Evolutionary conservation across 2,329 filamentous ascomycete species (phyloP).

Genomic region (Verticillium dahliae): DNA sequence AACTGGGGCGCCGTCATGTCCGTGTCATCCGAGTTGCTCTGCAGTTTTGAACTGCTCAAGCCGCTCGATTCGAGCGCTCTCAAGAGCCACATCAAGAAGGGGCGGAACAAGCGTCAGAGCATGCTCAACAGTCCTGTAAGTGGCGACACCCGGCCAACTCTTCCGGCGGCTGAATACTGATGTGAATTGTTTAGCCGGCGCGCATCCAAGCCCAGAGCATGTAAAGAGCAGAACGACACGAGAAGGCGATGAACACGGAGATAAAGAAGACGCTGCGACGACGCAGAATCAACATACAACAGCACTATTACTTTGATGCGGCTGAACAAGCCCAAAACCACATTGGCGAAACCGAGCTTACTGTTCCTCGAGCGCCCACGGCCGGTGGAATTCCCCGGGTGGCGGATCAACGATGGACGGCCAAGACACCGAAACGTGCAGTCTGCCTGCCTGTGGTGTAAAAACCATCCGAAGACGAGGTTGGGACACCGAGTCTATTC

Average conservation of each 20-base stretch:
- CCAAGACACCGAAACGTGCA: not conserved
- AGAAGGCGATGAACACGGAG: not conserved
- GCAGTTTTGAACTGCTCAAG: constrained; percentile 95
- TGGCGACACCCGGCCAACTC: constrained; percentile 17
- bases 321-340: not conserved
- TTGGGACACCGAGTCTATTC: constrained; percentile 12
- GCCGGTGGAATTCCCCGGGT: constrained; percentile 15
- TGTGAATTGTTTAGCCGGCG: not conserved
- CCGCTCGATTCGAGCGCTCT: constrained; percentile 91
- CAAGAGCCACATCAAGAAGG: constrained; percentile 99
- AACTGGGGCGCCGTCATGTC: constrained; percentile 99
- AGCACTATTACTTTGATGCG: not conserved
- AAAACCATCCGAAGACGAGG: constrained; percentile 11
- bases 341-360: not conserved
- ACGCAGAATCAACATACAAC: not conserved
- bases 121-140: constrained; percentile 95
- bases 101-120: constrained; percentile 85
- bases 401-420: constrained; percentile 4
- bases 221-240: not conserved
- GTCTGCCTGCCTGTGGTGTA: constrained; percentile 7
- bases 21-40: constrained; percentile 85
- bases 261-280: not conserved
- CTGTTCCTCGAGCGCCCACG: constrained; percentile 10
- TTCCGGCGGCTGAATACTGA: not conserved
- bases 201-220: constrained; percentile 8